phyloP scores from a whole-genome alignment of 768 basidiomycete genomes.

The Suillus subluteus region DNA sequence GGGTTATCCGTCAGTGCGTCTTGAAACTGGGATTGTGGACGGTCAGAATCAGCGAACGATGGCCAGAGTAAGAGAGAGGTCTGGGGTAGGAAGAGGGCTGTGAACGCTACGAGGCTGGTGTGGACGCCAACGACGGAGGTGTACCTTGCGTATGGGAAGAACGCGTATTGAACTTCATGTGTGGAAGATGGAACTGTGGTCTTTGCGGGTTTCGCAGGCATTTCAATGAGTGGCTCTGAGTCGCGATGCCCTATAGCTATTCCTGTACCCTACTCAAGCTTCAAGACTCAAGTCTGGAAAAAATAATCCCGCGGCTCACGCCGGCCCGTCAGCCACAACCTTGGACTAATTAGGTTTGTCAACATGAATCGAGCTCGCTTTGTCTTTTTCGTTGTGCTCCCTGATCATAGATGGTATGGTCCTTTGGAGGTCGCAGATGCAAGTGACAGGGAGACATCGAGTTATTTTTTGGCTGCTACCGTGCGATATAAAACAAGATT shows the following conservation, averaged over 20 bases:
- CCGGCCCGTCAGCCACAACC: too few species aligned
- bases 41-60: conserved; percentile 42
- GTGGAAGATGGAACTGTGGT: background rate
- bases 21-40: conserved; percentile 74
- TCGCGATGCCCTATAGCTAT: too few species aligned
- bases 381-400: too few species aligned
- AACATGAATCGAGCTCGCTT: too few species aligned
- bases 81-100: conserved; percentile 72
- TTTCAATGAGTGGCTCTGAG: background rate
- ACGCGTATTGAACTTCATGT: background rate
- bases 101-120: conserved; percentile 64
- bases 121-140: conserved; percentile 71
- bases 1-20: conserved; percentile 67
- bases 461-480: background rate
- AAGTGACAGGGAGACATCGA: background rate
- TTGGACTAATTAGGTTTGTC: too few species aligned
- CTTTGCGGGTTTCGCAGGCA: conserved; percentile 13
- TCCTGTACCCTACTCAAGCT: too few species aligned
- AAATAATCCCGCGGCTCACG: too few species aligned
- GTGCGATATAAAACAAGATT: background rate
- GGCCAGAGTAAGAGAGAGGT: conserved; percentile 48
- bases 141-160: conserved; percentile 61
- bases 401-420: too few species aligned
- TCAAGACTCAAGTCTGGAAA: too few species aligned
- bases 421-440: too few species aligned